These are phyloP conservation scores for Oehlia diaphana DNA, from an alignment of 192 early-diverging fungal species.

Conservation along the genomic window DNA sequence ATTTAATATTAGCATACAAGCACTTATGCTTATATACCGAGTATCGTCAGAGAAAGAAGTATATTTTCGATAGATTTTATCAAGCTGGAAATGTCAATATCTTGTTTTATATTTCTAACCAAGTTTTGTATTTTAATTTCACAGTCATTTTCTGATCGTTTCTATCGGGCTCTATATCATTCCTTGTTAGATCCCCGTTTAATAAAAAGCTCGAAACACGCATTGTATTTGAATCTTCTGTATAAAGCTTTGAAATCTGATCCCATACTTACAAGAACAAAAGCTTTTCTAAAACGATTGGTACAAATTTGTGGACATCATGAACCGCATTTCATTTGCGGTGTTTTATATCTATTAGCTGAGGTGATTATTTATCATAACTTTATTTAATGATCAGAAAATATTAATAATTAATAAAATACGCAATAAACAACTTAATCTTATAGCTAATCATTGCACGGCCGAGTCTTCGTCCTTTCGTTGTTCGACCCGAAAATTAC, in stretches of 20 bases:
- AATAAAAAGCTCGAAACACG: constrained; percentile 77
- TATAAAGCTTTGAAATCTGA: constrained; percentile 84
- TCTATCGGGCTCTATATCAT: constrained; percentile 90
- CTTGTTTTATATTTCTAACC: constrained; percentile 15
- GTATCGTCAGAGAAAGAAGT: constrained; percentile 49
- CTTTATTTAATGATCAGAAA: neutral
- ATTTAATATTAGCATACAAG: constrained; percentile 93
- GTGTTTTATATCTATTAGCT: constrained; percentile 77
- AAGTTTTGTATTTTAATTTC: constrained; percentile 31
- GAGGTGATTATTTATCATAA: constrained; percentile 46
- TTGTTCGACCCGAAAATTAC: constrained; percentile 70
- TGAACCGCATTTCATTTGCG: constrained; percentile 84
- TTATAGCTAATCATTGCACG: constrained; percentile 46
- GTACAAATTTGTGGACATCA: constrained; percentile 75
- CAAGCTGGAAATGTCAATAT: neutral
- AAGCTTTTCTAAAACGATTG: constrained; percentile 89
- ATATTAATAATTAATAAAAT: no score
- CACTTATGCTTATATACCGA: constrained; percentile 86
- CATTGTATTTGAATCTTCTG: constrained; percentile 91
- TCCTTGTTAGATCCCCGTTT: constrained; percentile 84
- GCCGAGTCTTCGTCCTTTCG: constrained; percentile 61
- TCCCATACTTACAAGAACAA: constrained; percentile 58
- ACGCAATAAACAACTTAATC: no score
- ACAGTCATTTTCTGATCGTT: constrained; percentile 72
- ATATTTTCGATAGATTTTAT: neutral